Conservation (phyloP, 2,329 filamentous ascomycete genomes). For the Metarhizium anisopliae region DNA sequence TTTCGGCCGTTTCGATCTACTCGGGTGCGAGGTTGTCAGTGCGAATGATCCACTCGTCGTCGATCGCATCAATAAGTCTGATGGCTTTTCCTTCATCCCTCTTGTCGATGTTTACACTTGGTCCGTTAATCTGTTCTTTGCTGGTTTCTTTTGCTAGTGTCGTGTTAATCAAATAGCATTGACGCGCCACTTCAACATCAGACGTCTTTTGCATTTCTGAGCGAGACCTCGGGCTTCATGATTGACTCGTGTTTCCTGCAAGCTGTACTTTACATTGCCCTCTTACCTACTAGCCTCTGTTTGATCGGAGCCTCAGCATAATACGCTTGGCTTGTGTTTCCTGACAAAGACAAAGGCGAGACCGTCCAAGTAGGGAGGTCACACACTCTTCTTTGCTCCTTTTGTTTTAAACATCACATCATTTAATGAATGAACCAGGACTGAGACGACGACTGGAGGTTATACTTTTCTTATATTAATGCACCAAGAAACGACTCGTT, state of each 20-base stretch:
- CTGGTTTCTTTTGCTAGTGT: background rate
- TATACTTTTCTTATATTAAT: background rate
- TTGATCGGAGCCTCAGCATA: background rate
- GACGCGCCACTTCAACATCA: constrained; percentile 6
- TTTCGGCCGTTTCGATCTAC: constrained; percentile 14
- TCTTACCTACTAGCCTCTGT: background rate
- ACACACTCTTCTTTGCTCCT: background rate
- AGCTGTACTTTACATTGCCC: background rate
- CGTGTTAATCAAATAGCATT: constrained; percentile 7
- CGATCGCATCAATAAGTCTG: constrained; percentile 7
- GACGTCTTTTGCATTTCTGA: background rate
- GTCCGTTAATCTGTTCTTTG: background rate
- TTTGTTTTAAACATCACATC: background rate
- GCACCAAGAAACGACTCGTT: background rate
- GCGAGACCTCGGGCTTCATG: background rate
- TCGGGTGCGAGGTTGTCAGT: constrained; percentile 8
- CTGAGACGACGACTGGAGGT: background rate
- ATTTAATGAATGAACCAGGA: background rate
- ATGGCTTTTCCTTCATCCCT: background rate
- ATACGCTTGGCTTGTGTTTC: background rate
- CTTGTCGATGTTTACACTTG: background rate
- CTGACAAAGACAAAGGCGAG: background rate
- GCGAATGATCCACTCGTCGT: constrained; percentile 10
- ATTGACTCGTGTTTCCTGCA: background rate
- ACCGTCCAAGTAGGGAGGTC: background rate